These are phyloP conservation scores for Sugiyamaella chiloensis DNA, from an alignment of 805 yeast species.

Conservation along the genomic window DNA sequence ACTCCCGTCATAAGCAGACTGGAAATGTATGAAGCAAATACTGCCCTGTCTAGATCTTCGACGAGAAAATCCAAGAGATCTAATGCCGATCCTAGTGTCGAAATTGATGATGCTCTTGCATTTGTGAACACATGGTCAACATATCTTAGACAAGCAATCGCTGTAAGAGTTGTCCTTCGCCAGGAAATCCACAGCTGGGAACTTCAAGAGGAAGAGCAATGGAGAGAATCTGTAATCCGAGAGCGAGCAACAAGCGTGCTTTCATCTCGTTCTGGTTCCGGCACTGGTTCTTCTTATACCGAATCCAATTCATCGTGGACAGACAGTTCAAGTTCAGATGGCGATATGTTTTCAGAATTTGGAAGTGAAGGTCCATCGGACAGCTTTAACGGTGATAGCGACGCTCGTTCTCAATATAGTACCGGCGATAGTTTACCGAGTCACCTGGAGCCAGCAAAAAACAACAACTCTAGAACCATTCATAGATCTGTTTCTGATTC, in stretches of 20 bases:
- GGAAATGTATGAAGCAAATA: slow-evolving; percentile 14
- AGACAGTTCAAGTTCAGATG: neutral
- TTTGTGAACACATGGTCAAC: slow-evolving; percentile 33
- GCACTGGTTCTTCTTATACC: neutral
- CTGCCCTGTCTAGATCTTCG: neutral
- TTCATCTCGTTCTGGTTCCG: neutral
- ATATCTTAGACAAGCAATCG: slow-evolving; percentile 32
- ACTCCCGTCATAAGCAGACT: slow-evolving; percentile 14
- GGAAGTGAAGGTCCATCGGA: neutral
- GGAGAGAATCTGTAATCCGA: slow-evolving; percentile 10
- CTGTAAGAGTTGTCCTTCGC: slow-evolving; percentile 30
- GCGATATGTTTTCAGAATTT: neutral
- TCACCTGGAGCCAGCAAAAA: neutral
- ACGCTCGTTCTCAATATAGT: neutral
- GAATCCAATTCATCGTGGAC: slow-evolving; percentile 1
- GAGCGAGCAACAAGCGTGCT: neutral
- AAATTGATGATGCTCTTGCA: slow-evolving; percentile 30
- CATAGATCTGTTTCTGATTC: neutral
- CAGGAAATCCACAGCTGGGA: slow-evolving; percentile 26
- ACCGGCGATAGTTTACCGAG: neutral
- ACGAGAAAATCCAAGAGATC: neutral
- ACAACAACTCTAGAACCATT: neutral
- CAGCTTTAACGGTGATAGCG: neutral
- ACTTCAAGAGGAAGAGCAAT: slow-evolving; percentile 21
- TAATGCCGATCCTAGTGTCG: slow-evolving; percentile 3